phyloP scores from a whole-genome alignment of 2,329 filamentous ascomycete species.

The Colletotrichum trifolii region DNA sequence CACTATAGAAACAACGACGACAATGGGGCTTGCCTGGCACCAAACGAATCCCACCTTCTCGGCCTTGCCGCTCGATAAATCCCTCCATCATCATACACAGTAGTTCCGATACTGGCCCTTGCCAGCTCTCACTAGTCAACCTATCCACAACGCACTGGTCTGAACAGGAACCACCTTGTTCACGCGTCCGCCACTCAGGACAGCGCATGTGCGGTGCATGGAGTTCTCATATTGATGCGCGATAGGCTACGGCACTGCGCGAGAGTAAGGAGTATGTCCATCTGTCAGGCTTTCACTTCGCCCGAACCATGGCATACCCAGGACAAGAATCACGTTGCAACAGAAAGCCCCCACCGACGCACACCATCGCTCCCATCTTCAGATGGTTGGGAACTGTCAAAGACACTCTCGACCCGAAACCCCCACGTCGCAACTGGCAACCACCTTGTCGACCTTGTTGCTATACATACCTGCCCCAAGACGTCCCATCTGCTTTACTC shows the following conservation, averaged over 20 bases:
- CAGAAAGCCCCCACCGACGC: neutral
- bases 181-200: neutral
- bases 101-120: too few species aligned
- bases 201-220: too few species aligned
- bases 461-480: neutral
- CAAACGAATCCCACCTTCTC: conserved; percentile 18
- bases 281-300: neutral
- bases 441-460: conserved; percentile 6
- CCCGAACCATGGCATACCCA: neutral
- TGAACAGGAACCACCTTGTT: conserved; percentile 1
- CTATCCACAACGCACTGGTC: neutral
- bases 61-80: conserved; percentile 9
- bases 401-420: conserved; percentile 5
- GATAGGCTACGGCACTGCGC: too few species aligned
- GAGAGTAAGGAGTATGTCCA: too few species aligned
- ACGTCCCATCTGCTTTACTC: too few species aligned
- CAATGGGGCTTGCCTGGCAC: conserved; percentile 19
- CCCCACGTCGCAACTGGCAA: conserved; percentile 29
- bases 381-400: conserved; percentile 4
- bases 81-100: too few species aligned
- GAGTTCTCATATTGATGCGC: too few species aligned
- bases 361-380: conserved; percentile 1
- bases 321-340: too few species aligned
- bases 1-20: neutral
- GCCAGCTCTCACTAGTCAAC: neutral